Evolutionary conservation across 352 stramenopile genomes (phyloP).

Genomic region (Phytophthora tubulina): DNA sequence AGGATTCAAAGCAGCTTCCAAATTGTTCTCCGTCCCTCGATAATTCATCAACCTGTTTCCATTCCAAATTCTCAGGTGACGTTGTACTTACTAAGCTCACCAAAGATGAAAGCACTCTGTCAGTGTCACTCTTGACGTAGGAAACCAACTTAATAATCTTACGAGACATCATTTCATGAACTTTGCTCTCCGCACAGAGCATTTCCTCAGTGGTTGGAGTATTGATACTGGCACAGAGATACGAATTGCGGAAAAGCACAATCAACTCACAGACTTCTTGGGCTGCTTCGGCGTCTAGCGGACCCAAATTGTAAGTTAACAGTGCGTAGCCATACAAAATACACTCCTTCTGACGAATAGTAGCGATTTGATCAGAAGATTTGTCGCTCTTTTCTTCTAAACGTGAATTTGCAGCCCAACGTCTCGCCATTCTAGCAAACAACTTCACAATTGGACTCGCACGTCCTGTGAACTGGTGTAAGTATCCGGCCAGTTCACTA

Average conservation of each 20-base stretch:
- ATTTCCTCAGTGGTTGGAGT: constrained; percentile 31
- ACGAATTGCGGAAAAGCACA: constrained; percentile 55
- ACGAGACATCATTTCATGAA: constrained; percentile 52
- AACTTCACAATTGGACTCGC: constrained; percentile 25
- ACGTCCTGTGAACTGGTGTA: constrained; percentile 34
- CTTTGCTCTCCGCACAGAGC: constrained; percentile 28
- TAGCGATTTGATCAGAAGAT: constrained; percentile 17
- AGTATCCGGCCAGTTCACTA: constrained; percentile 44
- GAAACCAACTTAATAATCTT: constrained; percentile 29
- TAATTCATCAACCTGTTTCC: constrained; percentile 27
- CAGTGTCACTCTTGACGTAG: constrained; percentile 14
- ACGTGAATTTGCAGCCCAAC: constrained; percentile 40
- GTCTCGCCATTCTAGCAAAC: constrained; percentile 41
- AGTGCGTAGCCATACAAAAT: constrained; percentile 59
- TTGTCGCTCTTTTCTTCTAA: constrained; percentile 15
- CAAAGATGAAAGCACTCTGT: constrained; percentile 30
- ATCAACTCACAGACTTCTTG: constrained; percentile 56
- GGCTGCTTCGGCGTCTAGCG: constrained; percentile 17
- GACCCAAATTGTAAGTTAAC: constrained; percentile 36
- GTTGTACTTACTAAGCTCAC: constrained; percentile 40
- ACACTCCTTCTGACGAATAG: constrained; percentile 52
- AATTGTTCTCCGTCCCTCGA: background rate
- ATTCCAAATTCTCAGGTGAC: constrained; percentile 32
- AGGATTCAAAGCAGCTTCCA: constrained; percentile 50
- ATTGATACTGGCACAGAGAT: constrained; percentile 37